These are phyloP conservation scores for Fraxinus greggii DNA, from an alignment of 305 asterid genomes.

Conservation along the genomic window DNA sequence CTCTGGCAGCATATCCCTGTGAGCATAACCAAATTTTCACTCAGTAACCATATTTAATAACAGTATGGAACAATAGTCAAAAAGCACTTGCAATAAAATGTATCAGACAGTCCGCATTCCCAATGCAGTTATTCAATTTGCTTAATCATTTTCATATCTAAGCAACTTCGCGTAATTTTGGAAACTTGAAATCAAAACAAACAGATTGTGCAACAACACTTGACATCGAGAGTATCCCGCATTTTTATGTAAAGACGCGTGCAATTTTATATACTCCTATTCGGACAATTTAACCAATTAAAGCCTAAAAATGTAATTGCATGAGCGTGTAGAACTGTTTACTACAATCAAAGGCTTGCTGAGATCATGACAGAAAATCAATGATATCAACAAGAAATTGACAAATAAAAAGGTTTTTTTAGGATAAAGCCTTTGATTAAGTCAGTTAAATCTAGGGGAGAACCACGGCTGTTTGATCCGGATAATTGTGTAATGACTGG, in stretches of 20 bases:
- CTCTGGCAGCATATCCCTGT: conserved; percentile 97
- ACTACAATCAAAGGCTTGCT: not conserved
- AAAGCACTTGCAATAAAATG: not conserved
- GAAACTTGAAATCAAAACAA: not conserved
- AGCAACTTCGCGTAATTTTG: not conserved
- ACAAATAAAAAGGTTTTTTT: not conserved
- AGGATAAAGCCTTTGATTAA: not conserved
- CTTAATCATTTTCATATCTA: not conserved
- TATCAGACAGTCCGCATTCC: not conserved
- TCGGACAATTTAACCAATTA: not conserved
- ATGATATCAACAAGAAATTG: not conserved
- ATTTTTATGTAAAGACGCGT: not conserved
- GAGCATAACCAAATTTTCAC: conserved; percentile 17
- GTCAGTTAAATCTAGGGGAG: not conserved
- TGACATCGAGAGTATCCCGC: not conserved
- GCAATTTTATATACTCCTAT: too few species aligned
- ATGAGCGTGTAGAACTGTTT: not conserved
- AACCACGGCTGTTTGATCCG: not conserved
- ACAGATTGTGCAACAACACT: not conserved
- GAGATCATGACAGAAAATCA: not conserved
- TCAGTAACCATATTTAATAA: not conserved
- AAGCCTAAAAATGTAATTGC: not conserved
- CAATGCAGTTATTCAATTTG: not conserved
- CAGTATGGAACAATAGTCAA: not conserved
- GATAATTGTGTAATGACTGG: not conserved